Evolutionary conservation across 306 rosid genomes (phyloP), one percentile per base, ranked within the genome.

Genomic region (Senna tora): DNA sequence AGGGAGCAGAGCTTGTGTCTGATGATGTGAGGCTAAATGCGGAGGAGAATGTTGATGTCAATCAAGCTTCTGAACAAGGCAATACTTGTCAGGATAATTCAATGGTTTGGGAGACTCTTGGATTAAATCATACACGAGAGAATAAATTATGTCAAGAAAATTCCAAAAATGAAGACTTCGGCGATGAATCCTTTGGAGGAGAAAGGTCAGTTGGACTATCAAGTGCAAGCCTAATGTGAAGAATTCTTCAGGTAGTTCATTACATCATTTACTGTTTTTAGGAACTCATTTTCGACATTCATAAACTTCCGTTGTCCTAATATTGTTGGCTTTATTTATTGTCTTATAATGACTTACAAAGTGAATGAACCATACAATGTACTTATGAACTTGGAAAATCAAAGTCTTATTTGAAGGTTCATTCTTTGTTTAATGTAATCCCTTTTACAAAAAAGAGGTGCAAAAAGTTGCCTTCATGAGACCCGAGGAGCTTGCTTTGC

Each of bases 91-190:
- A 81, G 34, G 88, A 54, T 36, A 76, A 76, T 75, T 69, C 92
- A 73, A 68, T 86, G 83, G 80, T 78, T 64, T 89, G 92, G 96
- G 90, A 84, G 39, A 50, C 88, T 81, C 85, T 83, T 77, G 88
- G 67, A 72, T 60, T 84, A 65, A 88, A 84, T 71, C 79, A 92
- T 69, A 67, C 67, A 33, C 77, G 54, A 15, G 93, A 86, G 65
- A 76, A 75, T 75, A 84, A 80, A 73, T 80, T 86, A 47, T 92
- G 99, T 81, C 99, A 92, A 85, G 97, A 95, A 79, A 92, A 92
- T 73, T 92, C 96, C 43, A 87, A 89, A 52, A 89, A 90, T 77
- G 96, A 92, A 86, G 97, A 88, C 83, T 89, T 89, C 77, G 99
- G 82, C 36, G 96, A 92, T 54, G 96, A 89, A 71, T 62, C 96